These are phyloP conservation scores for Fusarium pseudonygamai DNA, from an alignment of 2,329 filamentous ascomycete genomes.

Conservation along the genomic window DNA sequence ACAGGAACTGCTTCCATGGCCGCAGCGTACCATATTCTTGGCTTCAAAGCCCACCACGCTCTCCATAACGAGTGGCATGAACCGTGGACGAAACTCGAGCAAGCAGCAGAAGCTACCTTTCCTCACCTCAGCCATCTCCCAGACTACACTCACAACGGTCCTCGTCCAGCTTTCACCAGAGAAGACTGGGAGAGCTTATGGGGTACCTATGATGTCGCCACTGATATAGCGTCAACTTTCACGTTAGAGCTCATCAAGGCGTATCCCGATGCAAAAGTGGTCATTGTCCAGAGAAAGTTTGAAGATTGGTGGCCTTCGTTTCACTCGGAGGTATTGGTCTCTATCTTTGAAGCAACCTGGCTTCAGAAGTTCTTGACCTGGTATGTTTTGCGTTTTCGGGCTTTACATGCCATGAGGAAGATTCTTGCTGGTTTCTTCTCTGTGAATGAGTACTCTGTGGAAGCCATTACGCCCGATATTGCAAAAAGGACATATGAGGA, in stretches of 20 bases:
- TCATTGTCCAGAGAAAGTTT: not conserved
- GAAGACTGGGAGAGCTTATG: not conserved
- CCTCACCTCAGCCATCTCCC: slow-evolving; percentile 1
- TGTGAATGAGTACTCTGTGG: not conserved
- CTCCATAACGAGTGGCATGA: not conserved
- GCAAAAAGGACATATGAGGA: not conserved
- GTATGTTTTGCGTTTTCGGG: not conserved
- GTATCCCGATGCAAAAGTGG: slow-evolving; percentile 11
- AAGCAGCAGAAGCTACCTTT: slow-evolving; percentile 18
- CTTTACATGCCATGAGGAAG: not conserved
- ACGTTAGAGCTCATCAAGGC: not conserved
- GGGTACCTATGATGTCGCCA: slow-evolving; percentile 11
- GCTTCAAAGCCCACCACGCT: slow-evolving; percentile 6
- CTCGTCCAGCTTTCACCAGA: not conserved
- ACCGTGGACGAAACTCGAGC: not conserved
- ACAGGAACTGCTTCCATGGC: slow-evolving; percentile 16
- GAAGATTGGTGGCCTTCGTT: slow-evolving; percentile 13
- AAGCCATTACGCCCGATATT: not conserved
- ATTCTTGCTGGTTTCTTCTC: slow-evolving; percentile 4
- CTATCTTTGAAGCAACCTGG: not conserved
- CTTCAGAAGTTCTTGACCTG: not conserved
- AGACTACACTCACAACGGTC: not conserved
- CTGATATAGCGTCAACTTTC: slow-evolving; percentile 1
- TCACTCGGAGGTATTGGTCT: not conserved
- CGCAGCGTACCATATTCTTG: not conserved